Conservation (phyloP, 164 flowering plant species). For the Saururus chinensis region DNA sequence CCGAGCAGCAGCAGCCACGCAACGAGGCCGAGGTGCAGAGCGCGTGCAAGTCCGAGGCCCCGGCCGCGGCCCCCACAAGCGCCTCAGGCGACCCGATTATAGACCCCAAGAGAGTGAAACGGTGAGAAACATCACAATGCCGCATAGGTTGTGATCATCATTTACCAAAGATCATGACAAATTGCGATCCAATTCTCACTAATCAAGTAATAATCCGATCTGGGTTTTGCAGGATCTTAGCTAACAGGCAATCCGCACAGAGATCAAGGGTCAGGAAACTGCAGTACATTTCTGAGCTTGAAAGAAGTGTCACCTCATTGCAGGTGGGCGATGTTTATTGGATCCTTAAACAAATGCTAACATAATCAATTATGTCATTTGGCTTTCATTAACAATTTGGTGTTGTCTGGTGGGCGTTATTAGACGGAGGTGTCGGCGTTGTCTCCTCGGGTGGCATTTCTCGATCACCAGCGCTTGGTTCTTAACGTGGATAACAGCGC, state of each 20-base stretch:
- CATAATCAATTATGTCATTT: no score
- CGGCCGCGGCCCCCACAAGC: slow-evolving; percentile 4
- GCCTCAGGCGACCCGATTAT: slow-evolving; percentile 18
- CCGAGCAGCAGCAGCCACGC: slow-evolving; percentile 17
- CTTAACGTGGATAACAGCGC: slow-evolving; percentile 71
- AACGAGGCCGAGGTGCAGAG: slow-evolving; percentile 42
- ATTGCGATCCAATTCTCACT: neutral
- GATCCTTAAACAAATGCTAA: neutral
- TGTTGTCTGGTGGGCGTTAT: neutral
- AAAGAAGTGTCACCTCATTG: slow-evolving; percentile 59
- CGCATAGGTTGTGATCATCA: no score
- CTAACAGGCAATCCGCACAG: slow-evolving; percentile 86
- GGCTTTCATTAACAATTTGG: neutral
- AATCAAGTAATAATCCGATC: no score
- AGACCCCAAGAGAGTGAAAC: slow-evolving; percentile 77
- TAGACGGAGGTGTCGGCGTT: slow-evolving; percentile 67
- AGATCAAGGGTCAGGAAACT: slow-evolving; percentile 79
- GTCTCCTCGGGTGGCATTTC: slow-evolving; percentile 67
- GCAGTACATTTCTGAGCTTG: slow-evolving; percentile 81
- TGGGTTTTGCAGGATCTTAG: slow-evolving; percentile 45
- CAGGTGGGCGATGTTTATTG: slow-evolving; percentile 28
- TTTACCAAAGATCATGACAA: neutral
- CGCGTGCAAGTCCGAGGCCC: slow-evolving; percentile 19
- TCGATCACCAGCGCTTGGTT: slow-evolving; percentile 70
- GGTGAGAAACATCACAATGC: slow-evolving; percentile 24